Base-by-base conservation (phyloP, 2,329 filamentous ascomycete species). In the Cladosporium cucumerinum region DNA sequence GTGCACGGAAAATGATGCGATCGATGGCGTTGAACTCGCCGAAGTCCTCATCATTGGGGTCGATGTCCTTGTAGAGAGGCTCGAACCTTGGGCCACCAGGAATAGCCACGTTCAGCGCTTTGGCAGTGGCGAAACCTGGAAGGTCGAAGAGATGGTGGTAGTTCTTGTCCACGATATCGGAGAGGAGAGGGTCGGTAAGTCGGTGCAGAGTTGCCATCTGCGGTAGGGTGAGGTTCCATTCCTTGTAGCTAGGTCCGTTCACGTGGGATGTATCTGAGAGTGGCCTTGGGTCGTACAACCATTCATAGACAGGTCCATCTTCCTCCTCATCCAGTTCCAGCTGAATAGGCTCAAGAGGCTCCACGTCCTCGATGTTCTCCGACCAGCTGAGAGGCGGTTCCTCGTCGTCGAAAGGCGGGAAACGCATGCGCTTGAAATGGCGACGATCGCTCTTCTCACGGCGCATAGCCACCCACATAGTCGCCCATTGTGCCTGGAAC, bases 1-100 rank as follows among this genome's bases (percentile, higher is more conserved):
- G 93, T 55, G 91, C 89, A 69, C 95, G 90, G 84, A 99, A 99
- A 71, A 99, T 99, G 79, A 99, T 99, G 71, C 96, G 92, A 74
- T 99, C 95, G 72, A 99, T 99, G 36, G 95, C 95, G 75, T 99
- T 99, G 84, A 99, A 99, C 78, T 99, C 95, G 78, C 95, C 95
- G 79, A 99, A 99, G 75, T 99, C 95, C 78, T 99, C 95, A 71
- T 98, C 94, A 72, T 99, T 99, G 1, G 95, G 95, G 77, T 99
- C 93, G 67, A 99, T 93, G 72, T 99, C 95, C 80, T 99, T 99
- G 83, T 97, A 99, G 23, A 99, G 78, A 26, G 95, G 95, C 78
- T 99, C 95, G 69, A 99, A 99, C 32, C 95, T 89, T 67, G 95
- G 95, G 11, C 95, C 96, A 75, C 95, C 95, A n/a, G 95, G 95